A percentile compares a stretch with the other conserved stretches of the same genome.
Conservation (phyloP, 768 basidiomycete genomes). For the Cyclocybe cylindracea region DNA sequence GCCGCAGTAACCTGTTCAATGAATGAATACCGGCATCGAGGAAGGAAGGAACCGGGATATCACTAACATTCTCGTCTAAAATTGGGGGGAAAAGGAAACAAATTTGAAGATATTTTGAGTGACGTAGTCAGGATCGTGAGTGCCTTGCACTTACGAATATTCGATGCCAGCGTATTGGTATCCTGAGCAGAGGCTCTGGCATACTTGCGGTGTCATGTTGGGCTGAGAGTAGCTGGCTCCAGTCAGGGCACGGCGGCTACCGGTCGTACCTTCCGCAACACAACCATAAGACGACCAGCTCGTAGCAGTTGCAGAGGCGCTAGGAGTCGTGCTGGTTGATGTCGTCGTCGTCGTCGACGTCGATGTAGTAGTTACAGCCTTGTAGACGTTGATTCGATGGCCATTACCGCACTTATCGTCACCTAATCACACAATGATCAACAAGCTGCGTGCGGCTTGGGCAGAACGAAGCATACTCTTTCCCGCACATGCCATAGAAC, state of each 20-base stretch:
- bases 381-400: slow-evolving; percentile 27
- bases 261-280: slow-evolving; percentile 29
- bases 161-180: slow-evolving; percentile 34
- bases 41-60: no score
- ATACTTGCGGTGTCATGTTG: slow-evolving; percentile 32
- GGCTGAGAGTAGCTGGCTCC: slow-evolving; percentile 21
- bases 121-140: no score
- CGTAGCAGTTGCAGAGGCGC: slow-evolving; percentile 12
- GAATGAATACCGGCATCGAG: no score
- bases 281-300: slow-evolving; percentile 20
- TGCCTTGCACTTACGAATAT: slow-evolving; percentile 24
- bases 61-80: no score
- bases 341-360: slow-evolving; percentile 1
- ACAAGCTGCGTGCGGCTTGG: background rate
- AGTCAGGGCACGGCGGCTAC: slow-evolving; percentile 31
- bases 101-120: no score
- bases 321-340: slow-evolving; percentile 9
- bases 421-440: slow-evolving; percentile 14
- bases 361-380: slow-evolving; percentile 8
- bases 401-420: slow-evolving; percentile 30
- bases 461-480: slow-evolving; percentile 21
- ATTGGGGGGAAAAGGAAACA: no score
- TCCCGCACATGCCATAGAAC: slow-evolving; percentile 32
- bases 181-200: slow-evolving; percentile 29
- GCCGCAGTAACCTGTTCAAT: slow-evolving; percentile 24